A percentile compares a stretch with the other conserved stretches of the same genome.
Conservation (phyloP, 352 stramenopile species). For the Thraustotheca clavata region DNA sequence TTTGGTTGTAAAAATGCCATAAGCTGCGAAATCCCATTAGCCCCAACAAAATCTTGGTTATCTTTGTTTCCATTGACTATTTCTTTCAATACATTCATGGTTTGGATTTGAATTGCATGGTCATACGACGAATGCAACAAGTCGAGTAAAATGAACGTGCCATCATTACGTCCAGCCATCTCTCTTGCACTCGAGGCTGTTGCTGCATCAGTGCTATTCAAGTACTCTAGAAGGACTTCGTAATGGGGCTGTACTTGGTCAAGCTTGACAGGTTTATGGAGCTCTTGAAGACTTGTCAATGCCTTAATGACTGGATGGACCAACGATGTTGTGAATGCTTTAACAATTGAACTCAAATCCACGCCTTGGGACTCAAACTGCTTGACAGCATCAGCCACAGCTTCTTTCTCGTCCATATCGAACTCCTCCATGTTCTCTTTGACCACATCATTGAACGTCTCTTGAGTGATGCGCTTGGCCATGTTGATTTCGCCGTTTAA, state of each 20-base stretch:
- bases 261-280: neutral
- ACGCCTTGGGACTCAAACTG: constrained; percentile 85
- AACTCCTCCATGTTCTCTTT: constrained; percentile 87
- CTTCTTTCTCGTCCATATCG: constrained; percentile 74
- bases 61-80: constrained; percentile 41
- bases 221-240: neutral
- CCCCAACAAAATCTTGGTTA: constrained; percentile 57
- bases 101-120: constrained; percentile 7
- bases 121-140: constrained; percentile 25
- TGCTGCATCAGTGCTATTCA: neutral
- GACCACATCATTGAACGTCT: constrained; percentile 87
- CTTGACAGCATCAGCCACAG: constrained; percentile 61
- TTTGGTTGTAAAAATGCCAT: constrained; percentile 21
- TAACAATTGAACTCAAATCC: constrained; percentile 80
- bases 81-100: constrained; percentile 24
- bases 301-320: constrained; percentile 7
- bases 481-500: too few species aligned
- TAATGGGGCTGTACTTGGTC: neutral
- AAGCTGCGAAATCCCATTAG: constrained; percentile 33
- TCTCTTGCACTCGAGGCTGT: constrained; percentile 34
- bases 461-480: constrained; percentile 76
- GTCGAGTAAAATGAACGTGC: constrained; percentile 35
- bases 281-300: neutral
- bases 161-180: constrained; percentile 49
- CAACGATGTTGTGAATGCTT: constrained; percentile 23